Evolutionary conservation across 305 asterid genomes (phyloP), one percentile per base, ranked within the genome.

Genomic region (Withania somnifera): DNA sequence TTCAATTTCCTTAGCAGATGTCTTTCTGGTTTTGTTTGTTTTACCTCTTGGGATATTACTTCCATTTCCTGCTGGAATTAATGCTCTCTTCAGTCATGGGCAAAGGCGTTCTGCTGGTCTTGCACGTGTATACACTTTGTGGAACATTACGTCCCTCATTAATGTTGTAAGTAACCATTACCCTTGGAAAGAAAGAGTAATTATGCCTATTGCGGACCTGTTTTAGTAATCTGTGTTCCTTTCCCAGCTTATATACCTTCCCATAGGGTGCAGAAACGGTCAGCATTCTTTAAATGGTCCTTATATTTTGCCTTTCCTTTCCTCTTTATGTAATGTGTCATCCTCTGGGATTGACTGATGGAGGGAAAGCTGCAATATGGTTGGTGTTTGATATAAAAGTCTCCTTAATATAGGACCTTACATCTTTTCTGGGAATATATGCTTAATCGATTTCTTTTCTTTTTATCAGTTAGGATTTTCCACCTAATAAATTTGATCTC

Each of bases 21-120:
- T 95, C 86, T 91, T 97, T 84, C 90, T 97, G 45, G 97, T 95
- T 84, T 88, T 97, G 90, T 93, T 92, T 82, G 88, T 97, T 84
- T 86, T 91, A 82, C 99, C 99, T 11, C 89, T 97, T 20, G 99
- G 97, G 32, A 91, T 95, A 78, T 87, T 97, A 84, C 97, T 97
- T 67, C 98, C 99, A 54, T 94, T 97, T 82, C 99, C 99, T 52
- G 93, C 99, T 84, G 99, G 99, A 81, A 93, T 97, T 86, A 97
- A 97, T 86, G 99, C 98, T 80, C 86, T 97, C 67, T 95, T 97
- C 88, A 95, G 98, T 83, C 98, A 97, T 82, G 98, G 98, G 78
- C 98, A 98, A 11, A 91, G 97, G 86, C 93, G 95, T 63, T 95
- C 98, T 68, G 97, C 99, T 78, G 97, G 97, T 78, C 97, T 95